Evolutionary conservation across 2,329 filamentous ascomycete species (phyloP).

Genomic region (Botrytis sinoallii): DNA sequence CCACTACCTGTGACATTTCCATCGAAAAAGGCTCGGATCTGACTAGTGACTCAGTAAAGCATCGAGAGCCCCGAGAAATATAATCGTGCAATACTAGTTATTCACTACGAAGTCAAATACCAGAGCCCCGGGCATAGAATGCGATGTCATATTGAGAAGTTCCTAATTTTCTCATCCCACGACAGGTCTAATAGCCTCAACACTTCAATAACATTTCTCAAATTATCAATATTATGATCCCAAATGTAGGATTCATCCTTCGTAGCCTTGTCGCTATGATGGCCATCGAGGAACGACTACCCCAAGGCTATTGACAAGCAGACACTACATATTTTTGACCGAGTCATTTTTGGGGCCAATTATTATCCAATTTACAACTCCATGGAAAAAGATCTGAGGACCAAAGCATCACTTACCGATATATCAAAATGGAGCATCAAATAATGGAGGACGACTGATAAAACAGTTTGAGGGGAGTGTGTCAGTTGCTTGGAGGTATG

Average conservation of each 20-base stretch:
- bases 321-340: too few species aligned
- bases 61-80: background rate
- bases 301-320: too few species aligned
- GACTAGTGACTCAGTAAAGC: background rate
- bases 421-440: background rate
- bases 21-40: background rate
- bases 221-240: background rate
- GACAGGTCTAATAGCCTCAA: background rate
- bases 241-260: background rate
- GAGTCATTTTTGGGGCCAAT: background rate
- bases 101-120: background rate
- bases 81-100: background rate
- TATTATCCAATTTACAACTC: background rate
- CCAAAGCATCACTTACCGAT: background rate
- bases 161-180: background rate
- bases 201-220: rapidly evolving
- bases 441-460: background rate
- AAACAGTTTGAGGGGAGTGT: background rate
- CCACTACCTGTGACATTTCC: background rate
- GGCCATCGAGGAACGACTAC: too few species aligned
- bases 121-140: rapidly evolving
- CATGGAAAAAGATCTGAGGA: background rate
- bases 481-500: background rate
- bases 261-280: too few species aligned
- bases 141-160: background rate